Evolutionary conservation across 352 stramenopile species (phyloP).

Genomic region (Plasmopara muralis): DNA sequence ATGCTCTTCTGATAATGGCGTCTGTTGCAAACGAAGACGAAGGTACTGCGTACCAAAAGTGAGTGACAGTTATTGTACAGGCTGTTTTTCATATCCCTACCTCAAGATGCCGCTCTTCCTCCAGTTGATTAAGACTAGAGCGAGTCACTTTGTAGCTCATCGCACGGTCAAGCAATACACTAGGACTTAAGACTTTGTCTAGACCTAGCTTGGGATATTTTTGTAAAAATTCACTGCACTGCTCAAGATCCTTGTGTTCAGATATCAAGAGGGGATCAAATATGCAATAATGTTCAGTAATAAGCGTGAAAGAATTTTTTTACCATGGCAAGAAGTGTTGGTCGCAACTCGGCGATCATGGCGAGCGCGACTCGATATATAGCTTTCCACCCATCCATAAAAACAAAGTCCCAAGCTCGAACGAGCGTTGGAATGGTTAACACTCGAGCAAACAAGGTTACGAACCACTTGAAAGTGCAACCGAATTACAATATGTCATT

Average conservation of each 20-base stretch:
- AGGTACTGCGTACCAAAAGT: constrained; percentile 42
- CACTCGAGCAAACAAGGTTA: constrained; percentile 72
- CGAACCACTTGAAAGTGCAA: constrained; percentile 57
- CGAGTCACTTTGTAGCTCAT: constrained; percentile 66
- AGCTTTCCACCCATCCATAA: constrained; percentile 75
- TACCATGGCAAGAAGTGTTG: constrained; percentile 55
- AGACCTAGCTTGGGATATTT: constrained; percentile 51
- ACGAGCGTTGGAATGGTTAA: constrained; percentile 37
- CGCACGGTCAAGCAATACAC: constrained; percentile 37
- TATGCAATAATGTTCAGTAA: neutral
- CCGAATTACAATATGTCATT: neutral
- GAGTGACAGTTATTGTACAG: neutral
- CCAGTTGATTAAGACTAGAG: constrained; percentile 43
- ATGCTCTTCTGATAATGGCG: constrained; percentile 53
- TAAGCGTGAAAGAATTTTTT: neutral
- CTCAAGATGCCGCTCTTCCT: constrained; percentile 67
- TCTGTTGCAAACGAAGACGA: constrained; percentile 54
- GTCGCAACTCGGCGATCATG: constrained; percentile 49
- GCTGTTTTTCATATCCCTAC: constrained; percentile 15
- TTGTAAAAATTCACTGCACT: constrained; percentile 63
- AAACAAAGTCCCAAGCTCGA: constrained; percentile 65
- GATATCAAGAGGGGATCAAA: neutral
- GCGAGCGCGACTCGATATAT: constrained; percentile 64
- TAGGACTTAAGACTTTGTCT: constrained; percentile 26
- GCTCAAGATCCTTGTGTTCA: constrained; percentile 51